phyloP scores from a whole-genome alignment of 2,329 filamentous ascomycete species.

The Penicillium sp. region DNA sequence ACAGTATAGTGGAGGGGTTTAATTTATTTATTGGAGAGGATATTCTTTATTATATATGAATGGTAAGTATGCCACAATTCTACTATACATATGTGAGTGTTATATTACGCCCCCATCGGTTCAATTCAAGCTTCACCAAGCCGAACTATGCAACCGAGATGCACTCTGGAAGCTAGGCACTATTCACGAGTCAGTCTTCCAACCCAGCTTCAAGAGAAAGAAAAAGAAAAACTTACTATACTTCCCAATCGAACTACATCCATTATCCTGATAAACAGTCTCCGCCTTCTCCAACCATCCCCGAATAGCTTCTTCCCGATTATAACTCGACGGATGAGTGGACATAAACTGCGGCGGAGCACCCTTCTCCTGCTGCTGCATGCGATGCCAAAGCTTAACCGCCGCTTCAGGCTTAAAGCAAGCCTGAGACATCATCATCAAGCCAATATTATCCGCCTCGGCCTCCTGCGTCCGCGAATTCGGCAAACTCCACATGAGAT shows the following conservation, averaged over 20 bases:
- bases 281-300: conserved; percentile 55
- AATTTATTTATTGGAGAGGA: too few species aligned
- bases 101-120: neutral
- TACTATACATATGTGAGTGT: neutral
- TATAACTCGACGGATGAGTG: conserved; percentile 64
- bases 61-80: too few species aligned
- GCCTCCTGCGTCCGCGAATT: conserved; percentile 63
- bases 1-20: too few species aligned
- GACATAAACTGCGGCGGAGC: conserved; percentile 61
- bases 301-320: conserved; percentile 59
- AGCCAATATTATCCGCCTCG: conserved; percentile 66
- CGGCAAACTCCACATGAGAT: conserved; percentile 57
- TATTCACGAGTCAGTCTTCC: conserved; percentile 4
- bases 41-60: too few species aligned
- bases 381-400: conserved; percentile 57
- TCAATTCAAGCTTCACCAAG: conserved; percentile 3
- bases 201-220: neutral
- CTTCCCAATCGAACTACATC: conserved; percentile 36
- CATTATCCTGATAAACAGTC: conserved; percentile 42
- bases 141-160: conserved; percentile 11
- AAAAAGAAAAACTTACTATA: conserved; percentile 31
- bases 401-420: conserved; percentile 64
- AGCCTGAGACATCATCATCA: conserved; percentile 66
- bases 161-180: conserved; percentile 26
- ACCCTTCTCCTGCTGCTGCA: conserved; percentile 52